Percentiles rank a stretch among this genome's conserved stretches.
These are phyloP conservation scores for Pseudotsuga menziesii DNA, from an alignment of 75 land plant species.

Conservation along the genomic window DNA sequence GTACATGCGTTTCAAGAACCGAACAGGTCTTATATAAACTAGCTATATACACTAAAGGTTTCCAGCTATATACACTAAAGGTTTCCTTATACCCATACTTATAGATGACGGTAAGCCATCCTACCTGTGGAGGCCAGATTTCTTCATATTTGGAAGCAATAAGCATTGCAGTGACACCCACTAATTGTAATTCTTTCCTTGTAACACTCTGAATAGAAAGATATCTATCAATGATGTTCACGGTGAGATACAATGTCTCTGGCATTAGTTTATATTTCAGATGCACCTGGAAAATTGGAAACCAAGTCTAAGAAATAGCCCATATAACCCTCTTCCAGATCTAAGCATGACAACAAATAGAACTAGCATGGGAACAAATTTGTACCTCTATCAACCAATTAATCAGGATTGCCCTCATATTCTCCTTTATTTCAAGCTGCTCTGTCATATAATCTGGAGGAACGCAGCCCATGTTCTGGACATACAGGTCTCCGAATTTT, in stretches of 20 bases:
- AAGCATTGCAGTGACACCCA: conserved; percentile 81
- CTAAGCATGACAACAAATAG: background rate
- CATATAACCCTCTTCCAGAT: background rate
- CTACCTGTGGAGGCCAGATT: conserved; percentile 77
- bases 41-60: background rate
- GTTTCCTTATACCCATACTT: background rate
- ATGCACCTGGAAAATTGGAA: conserved; percentile 40
- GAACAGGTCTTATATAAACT: conserved; percentile 18
- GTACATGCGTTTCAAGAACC: conserved; percentile 35
- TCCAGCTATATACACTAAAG: background rate
- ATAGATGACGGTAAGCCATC: conserved; percentile 20
- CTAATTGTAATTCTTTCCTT: conserved; percentile 64
- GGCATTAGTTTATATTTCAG: conserved; percentile 78
- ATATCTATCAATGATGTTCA: conserved; percentile 68
- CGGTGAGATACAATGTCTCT: conserved; percentile 74
- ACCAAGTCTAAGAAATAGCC: background rate
- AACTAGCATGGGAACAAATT: background rate
- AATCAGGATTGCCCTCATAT: conserved; percentile 82
- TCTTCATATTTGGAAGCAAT: conserved; percentile 87
- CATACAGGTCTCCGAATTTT: background rate
- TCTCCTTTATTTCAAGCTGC: conserved; percentile 75
- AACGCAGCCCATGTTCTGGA: conserved; percentile 40
- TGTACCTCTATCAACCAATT: conserved; percentile 84
- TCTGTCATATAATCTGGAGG: conserved; percentile 60
- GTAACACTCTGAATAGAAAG: conserved; percentile 42